A percentile compares a stretch with the other conserved stretches of the same genome.
Evolutionary conservation across 2,329 filamentous ascomycete genomes (phyloP).

Genomic region (Cadophora sp.): DNA sequence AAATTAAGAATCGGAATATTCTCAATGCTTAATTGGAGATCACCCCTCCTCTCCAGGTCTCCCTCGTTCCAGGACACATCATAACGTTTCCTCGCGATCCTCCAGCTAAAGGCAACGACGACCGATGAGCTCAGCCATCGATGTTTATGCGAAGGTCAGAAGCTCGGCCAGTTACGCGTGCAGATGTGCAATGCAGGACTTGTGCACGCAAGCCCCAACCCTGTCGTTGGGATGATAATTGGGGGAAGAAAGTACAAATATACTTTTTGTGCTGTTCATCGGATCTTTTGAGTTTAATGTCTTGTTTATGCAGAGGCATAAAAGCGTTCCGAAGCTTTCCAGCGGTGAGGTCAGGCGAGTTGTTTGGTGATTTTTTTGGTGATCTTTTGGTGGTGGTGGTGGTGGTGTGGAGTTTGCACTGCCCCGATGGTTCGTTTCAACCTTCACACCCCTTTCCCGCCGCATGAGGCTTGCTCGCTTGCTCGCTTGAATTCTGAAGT

Average conservation of each 20-base stretch:
- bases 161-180: background rate
- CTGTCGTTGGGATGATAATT: background rate
- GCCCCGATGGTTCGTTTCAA: conserved; percentile 14
- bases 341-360: background rate
- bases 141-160: background rate
- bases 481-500: background rate
- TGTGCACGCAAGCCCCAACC: conserved; percentile 1
- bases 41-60: conserved; percentile 1
- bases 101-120: background rate
- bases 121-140: conserved; percentile 1
- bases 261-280: conserved; percentile 4
- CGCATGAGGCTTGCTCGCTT: conserved; percentile 3
- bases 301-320: background rate
- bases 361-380: background rate
- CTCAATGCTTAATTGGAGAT: conserved; percentile 11
- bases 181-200: background rate
- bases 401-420: conserved; percentile 2
- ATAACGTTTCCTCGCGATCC: background rate
- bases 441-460: background rate
- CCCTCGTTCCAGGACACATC: conserved; percentile 4
- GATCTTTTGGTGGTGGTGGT: background rate
- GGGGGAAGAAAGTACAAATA: background rate
- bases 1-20: conserved; percentile 2
- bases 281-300: background rate
- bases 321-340: background rate